Evolutionary conservation across 192 early-diverging fungal genomes (phyloP), one percentile per base, ranked within the genome.

Genomic region (Podila verticillata): DNA sequence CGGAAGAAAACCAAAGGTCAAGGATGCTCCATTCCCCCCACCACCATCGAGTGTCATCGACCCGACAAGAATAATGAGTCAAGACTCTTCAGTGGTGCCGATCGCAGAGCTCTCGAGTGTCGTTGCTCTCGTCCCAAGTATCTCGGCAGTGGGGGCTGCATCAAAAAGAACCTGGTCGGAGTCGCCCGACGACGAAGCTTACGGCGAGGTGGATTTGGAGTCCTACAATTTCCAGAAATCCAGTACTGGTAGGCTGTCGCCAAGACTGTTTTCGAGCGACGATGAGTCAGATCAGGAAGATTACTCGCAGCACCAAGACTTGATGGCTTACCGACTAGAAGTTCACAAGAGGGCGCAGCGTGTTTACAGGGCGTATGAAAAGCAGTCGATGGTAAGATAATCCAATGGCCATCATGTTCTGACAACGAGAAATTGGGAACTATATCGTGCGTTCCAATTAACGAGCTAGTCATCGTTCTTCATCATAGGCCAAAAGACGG

Each of bases 291-390:
- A 80, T 5, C 62, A 68, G 31, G 69, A 72, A 20, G 75, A 80
- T 48, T 72, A 59, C 58, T 71, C 75, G 7, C 75, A 80, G 19
- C 64, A 67, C 44, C 70, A 67, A 36, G 75, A 80, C 5, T 63
- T 72, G 51, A 80, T 80, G 75, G 61, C 61, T 24, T 80, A 80
- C 20, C 65, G 65, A 60, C 13, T 80, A 15, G 75, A 80, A 17
- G 69, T 80, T 28, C 70, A 80, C 32, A 80, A 72, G 32, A 63
- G 75, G 17, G 65, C 68, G 1, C 75, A 80, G 39, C 70, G 69
- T 6, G 75, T 80, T 13, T 70, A 80, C 28, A 72, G 56, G 32
- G 75, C 70, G 8, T 80, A 80, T 26, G 75, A 80, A 54, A 61
- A 62, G 26, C 75, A 80, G 20, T 68, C 70, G 31, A 48, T 64